Percentiles rank a stretch among this genome's conserved stretches.
Conservation (phyloP, 129 eudicot species). For the Lonicera japonica region DNA sequence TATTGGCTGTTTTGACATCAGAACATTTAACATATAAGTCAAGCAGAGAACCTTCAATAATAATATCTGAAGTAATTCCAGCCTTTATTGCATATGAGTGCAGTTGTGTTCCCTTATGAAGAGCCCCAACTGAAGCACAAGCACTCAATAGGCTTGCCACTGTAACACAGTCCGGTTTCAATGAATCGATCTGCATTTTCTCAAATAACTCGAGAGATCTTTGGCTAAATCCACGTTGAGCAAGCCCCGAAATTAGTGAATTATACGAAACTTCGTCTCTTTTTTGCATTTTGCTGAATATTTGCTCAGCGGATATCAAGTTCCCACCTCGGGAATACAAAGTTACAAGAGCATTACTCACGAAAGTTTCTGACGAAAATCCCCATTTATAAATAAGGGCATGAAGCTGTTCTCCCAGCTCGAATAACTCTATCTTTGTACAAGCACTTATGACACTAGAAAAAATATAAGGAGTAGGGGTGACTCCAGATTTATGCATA, state of each 20-base stretch:
- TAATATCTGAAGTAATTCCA: slow-evolving; percentile 73
- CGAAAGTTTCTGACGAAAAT: slow-evolving; percentile 54
- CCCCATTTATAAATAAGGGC: slow-evolving; percentile 67
- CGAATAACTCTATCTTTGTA: slow-evolving; percentile 50
- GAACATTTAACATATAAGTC: slow-evolving; percentile 93
- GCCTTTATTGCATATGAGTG: slow-evolving; percentile 81
- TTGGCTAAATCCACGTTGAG: slow-evolving; percentile 55
- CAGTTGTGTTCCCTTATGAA: slow-evolving; percentile 64
- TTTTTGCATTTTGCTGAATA: slow-evolving; percentile 48
- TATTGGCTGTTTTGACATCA: slow-evolving; percentile 66
- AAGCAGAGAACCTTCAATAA: slow-evolving; percentile 91
- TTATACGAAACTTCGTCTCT: slow-evolving; percentile 78
- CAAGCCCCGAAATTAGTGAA: slow-evolving; percentile 83
- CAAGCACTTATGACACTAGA: slow-evolving; percentile 86
- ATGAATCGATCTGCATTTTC: slow-evolving; percentile 56
- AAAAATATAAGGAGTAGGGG: slow-evolving; percentile 75
- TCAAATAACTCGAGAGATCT: slow-evolving; percentile 49
- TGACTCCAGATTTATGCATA: slow-evolving; percentile 56
- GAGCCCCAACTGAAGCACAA: slow-evolving; percentile 66
- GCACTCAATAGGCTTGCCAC: slow-evolving; percentile 73
- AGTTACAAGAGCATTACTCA: slow-evolving; percentile 77
- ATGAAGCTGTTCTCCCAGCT: slow-evolving; percentile 75
- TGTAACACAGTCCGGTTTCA: slow-evolving; percentile 88
- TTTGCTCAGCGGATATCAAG: slow-evolving; percentile 47
- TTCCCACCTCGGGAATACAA: slow-evolving; percentile 56